These are phyloP conservation scores for Marasmius sp. DNA, from an alignment of 1,284 basidiomycete species.

Conservation along the genomic window DNA sequence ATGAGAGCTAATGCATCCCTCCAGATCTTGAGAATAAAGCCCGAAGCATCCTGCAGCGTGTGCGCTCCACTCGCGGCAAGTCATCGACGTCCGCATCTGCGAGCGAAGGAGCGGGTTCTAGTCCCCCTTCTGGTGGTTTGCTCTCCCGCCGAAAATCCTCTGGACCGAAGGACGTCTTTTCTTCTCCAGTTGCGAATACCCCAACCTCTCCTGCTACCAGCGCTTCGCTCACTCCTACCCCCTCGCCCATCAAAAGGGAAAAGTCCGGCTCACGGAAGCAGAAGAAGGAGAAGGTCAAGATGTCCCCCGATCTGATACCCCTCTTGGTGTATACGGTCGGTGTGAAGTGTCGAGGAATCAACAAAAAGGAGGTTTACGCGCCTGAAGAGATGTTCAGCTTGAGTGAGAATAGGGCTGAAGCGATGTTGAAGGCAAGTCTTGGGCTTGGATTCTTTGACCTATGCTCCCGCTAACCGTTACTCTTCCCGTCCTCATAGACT, in stretches of 20 bases:
- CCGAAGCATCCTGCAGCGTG: conserved; percentile 1
- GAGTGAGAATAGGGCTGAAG: conserved; percentile 83
- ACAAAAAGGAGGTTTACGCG: conserved; percentile 87
- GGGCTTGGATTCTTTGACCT: background rate
- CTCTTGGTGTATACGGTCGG: conserved; percentile 95
- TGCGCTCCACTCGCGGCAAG: background rate
- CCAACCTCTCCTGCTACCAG: too few species aligned
- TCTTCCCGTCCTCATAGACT: background rate
- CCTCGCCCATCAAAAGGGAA: background rate
- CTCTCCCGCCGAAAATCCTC: background rate
- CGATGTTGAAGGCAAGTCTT: conserved; percentile 48
- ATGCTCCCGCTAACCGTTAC: background rate
- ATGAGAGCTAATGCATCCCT: background rate
- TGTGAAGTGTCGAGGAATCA: conserved; percentile 92
- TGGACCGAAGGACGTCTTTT: background rate
- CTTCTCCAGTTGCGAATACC: background rate
- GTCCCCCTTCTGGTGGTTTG: background rate
- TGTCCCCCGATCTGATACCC: conserved; percentile 73
- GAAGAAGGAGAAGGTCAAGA: conserved; percentile 48
- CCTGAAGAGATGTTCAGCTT: conserved; percentile 92
- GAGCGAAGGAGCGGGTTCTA: background rate
- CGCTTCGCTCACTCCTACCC: background rate
- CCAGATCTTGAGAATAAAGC: background rate
- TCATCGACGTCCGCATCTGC: conserved; percentile 4
- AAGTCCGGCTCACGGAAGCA: background rate